Evolutionary conservation across 2,329 filamentous ascomycete species (phyloP).

Genomic region (Colletotrichum chrysophilum): DNA sequence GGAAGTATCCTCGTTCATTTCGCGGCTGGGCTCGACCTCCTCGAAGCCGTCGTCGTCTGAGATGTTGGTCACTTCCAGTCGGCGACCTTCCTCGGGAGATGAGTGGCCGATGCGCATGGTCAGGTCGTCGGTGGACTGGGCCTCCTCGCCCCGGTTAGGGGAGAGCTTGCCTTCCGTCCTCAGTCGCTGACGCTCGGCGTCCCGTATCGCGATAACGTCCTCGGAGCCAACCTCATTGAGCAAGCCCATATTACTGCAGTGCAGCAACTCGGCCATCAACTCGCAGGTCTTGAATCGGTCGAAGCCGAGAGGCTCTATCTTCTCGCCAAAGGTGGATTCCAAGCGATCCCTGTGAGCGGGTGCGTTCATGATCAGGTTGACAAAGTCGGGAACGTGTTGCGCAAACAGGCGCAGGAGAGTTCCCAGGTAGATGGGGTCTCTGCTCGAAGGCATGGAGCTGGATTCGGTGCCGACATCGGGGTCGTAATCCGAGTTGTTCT

Average conservation of each 20-base stretch:
- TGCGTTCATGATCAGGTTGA: constrained; percentile 83
- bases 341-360: constrained; percentile 76
- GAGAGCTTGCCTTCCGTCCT: constrained; percentile 76
- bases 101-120: constrained; percentile 62
- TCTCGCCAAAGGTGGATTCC: constrained; percentile 86
- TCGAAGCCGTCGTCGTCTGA: constrained; percentile 94
- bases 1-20: constrained; percentile 75
- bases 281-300: constrained; percentile 99
- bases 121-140: constrained; percentile 63
- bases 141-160: constrained; percentile 39
- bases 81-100: constrained; percentile 65
- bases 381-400: constrained; percentile 90
- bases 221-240: constrained; percentile 92
- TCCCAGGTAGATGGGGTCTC: constrained; percentile 95
- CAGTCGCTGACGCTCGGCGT: constrained; percentile 80
- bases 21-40: constrained; percentile 75
- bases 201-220: constrained; percentile 79
- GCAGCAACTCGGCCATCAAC: constrained; percentile 94
- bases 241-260: constrained; percentile 98
- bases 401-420: constrained; percentile 89
- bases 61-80: constrained; percentile 80
- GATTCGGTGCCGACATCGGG: constrained; percentile 86
- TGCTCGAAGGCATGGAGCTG: constrained; percentile 78
- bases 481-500: constrained; percentile 99
- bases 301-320: constrained; percentile 93